Conservation (phyloP, 805 yeast genomes). For the Kazachstania martiniae region DNA sequence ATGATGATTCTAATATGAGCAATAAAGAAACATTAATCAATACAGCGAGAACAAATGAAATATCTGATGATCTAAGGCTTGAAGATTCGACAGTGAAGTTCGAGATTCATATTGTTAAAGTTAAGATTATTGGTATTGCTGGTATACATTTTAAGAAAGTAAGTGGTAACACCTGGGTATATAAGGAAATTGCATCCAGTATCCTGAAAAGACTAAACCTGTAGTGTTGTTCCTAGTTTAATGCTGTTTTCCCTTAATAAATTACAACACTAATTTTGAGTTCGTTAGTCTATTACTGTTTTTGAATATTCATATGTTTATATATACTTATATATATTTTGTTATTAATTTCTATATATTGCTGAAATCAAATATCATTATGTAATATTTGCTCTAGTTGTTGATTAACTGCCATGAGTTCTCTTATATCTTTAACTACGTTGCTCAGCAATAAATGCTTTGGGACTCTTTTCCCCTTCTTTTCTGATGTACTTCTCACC, state of each 20-base stretch:
- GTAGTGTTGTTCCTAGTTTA: conserved; percentile 28
- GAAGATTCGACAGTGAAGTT: conserved; percentile 42
- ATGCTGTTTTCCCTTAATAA: neutral
- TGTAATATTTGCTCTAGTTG: conserved; percentile 11
- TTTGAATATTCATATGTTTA: neutral
- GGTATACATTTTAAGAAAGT: conserved; percentile 94
- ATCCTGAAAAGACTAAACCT: conserved; percentile 63
- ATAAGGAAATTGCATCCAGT: conserved; percentile 81
- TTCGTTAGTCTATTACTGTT: neutral
- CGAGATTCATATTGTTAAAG: conserved; percentile 86
- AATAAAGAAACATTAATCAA: no score
- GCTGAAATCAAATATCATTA: neutral
- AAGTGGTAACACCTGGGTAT: conserved; percentile 90
- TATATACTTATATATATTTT: neutral
- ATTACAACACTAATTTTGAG: neutral
- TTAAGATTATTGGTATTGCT: conserved; percentile 77
- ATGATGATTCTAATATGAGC: no score
- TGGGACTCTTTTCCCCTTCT: conserved; percentile 21
- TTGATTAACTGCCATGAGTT: conserved; percentile 19
- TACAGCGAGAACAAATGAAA: no score
- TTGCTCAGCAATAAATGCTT: conserved; percentile 22
- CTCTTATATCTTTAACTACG: conserved; percentile 24
- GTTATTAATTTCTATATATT: neutral
- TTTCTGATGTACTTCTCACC: conserved; percentile 7
- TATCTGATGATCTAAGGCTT: no score